Evolutionary conservation across 495 filamentous ascomycete species (phyloP), one percentile per base, ranked within the genome.

Genomic region (Aspergillus sclerotioniger): DNA sequence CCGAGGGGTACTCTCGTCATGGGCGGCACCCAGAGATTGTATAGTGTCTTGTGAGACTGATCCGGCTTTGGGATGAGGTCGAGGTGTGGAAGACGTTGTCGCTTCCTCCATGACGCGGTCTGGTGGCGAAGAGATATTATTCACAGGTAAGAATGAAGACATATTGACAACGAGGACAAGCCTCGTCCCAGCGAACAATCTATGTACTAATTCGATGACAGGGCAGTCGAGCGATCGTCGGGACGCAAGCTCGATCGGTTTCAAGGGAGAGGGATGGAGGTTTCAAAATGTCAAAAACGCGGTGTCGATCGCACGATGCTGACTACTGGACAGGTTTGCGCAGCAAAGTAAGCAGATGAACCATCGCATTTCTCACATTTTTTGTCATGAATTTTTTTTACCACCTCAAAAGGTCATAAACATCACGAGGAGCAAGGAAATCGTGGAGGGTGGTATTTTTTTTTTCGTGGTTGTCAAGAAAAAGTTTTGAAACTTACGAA

Each of bases 121-220:
- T 35, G 81, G 79, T 56, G 82, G 76, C 51, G 78, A 71, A 25
- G 90, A 80, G 57, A 82, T 84, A 53, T 84, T 87, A 75, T 92
- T 91, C 69, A 93, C 89, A 58, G 90, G 84, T 61, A 85, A 84
- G 69, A 93, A 92, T 53, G 86, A 73, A 46, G 84, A 78, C 83
- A 85, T 77, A 63, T 66, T 66, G 64, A 57, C 53, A 62, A 45
- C 25, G 49, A 55, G 51, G 25, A 33, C 49, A 50, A 54, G 47
- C 31, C 15, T 48, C 53, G 61, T 53, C 64, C 65, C 67, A 61
- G 61, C 53, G 51, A 54, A 28, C 51, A 33, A 39, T 52, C 54
- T 64, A 58, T 65, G 54, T 61, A 66, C 59, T 47, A 54, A 52
- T n/a, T 54, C 60, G 59, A 53, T 50, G 25, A 53, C 48, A 53